Conservation (phyloP, 257 asterid genomes). For the Rehmannia glutinosa region DNA sequence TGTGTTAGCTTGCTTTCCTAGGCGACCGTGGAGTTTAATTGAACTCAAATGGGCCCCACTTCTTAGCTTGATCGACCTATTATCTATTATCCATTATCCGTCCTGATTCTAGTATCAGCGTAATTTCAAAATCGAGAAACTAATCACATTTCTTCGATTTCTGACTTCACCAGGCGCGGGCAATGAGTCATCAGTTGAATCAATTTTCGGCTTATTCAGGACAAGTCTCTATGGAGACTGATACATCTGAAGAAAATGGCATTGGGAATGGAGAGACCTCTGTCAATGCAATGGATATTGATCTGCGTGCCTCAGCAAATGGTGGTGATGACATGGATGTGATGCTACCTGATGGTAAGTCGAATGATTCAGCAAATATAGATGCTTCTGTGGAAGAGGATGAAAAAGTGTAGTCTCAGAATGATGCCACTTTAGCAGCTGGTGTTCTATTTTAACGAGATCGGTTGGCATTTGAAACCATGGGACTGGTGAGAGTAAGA, state of each 20-base stretch:
- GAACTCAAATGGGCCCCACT: background rate
- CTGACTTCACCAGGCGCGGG: constrained; percentile 45
- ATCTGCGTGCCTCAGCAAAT: constrained; percentile 21
- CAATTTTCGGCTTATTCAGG: constrained; percentile 40
- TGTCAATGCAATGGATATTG: constrained; percentile 28
- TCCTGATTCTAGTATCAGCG: background rate
- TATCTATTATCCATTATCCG: too few relatives aligned
- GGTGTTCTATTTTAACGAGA: background rate
- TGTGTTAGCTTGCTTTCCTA: background rate
- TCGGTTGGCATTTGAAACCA: background rate
- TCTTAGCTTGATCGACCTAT: background rate
- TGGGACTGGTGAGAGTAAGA: too few relatives aligned
- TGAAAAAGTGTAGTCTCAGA: constrained; percentile 12
- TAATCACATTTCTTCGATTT: background rate
- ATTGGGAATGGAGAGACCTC: constrained; percentile 20
- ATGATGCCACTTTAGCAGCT: background rate
- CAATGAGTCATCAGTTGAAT: constrained; percentile 37
- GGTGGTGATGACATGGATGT: constrained; percentile 29
- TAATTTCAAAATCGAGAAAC: background rate
- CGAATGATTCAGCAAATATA: constrained; percentile 18
- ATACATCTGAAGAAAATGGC: constrained; percentile 36
- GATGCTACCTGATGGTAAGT: constrained; percentile 18
- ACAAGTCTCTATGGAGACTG: constrained; percentile 21
- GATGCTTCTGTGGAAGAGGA: constrained; percentile 27
- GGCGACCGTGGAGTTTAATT: background rate